Evolutionary conservation across 2,329 filamentous ascomycete species (phyloP), one percentile per base, ranked within the genome.

Genomic region (Hirsutella rhossiliensis): DNA sequence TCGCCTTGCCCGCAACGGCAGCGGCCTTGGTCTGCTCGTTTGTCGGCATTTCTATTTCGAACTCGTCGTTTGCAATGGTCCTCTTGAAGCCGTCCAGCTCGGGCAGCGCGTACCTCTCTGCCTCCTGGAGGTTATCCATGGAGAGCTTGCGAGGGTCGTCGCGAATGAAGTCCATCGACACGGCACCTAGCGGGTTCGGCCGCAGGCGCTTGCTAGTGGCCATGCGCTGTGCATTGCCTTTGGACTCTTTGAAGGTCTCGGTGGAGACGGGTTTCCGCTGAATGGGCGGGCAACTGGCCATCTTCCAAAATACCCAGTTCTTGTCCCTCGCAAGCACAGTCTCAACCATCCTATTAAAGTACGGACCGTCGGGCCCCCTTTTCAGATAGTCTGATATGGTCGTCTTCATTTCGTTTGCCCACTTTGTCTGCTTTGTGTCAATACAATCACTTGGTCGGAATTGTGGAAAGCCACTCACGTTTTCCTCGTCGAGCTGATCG

Each of bases 271-370:
- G 69, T 19, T 84, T 77, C 47, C 78, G 76, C 57, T 89, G 81
- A 56, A 99, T 97, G 6, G 83, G 77, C 20, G 87, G 87, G 60
- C 92, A 98, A 52, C 82, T 87, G 60, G 96, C 88, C 47, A 90
- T 82, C 66, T 99, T 99, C 92, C 92, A 99, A 49, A 88, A 83
- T 38, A 94, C 88, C 94, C 94, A 98, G 59, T 97, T 96, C 69
- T 96, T 97, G 63, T 99, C 92, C 50, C 92, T 77, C 20, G 87
- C 87, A 28, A 98, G 76, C 29, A 98, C 90, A 12, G 89, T 97
- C 61, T 97, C 90, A 29, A 98, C 88, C 78, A 97, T 94, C 34
- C 92, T 83, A 64, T 88, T 84, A 63, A 97, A 98, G 63, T 94
- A 94, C 50, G 87, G 85, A 28, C 92, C 92, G 56, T 94, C 89